These are phyloP conservation scores for Vanderwaltozyma tropicalis DNA, from an alignment of 805 yeast species.

Conservation along the genomic window DNA sequence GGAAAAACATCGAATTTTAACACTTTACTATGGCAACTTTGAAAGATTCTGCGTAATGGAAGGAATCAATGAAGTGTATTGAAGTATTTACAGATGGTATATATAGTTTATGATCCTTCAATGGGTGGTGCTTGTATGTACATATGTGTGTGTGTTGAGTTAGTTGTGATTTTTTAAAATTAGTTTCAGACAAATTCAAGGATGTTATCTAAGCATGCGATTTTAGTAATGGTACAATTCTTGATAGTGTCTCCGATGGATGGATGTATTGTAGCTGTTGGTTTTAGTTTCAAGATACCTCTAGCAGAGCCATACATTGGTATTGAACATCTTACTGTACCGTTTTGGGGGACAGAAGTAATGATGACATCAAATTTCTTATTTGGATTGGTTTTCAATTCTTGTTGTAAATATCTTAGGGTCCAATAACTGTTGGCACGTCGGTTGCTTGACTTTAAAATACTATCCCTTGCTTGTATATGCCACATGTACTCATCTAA, in stretches of 20 bases:
- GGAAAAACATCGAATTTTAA: constrained; percentile 2
- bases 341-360: constrained; percentile 33
- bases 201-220: constrained; percentile 32
- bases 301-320: constrained; percentile 22
- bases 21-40: too few relatives aligned
- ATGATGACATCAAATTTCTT: constrained; percentile 29
- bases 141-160: too few relatives aligned
- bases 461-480: constrained; percentile 36
- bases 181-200: neutral
- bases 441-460: constrained; percentile 25
- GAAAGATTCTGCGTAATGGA: too few relatives aligned
- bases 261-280: constrained; percentile 21
- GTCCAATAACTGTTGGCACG: constrained; percentile 32
- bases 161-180: too few relatives aligned
- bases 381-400: constrained; percentile 5
- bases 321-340: constrained; percentile 26
- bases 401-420: constrained; percentile 18
- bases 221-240: constrained; percentile 31
- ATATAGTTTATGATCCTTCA: too few relatives aligned
- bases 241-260: constrained; percentile 36
- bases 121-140: too few relatives aligned
- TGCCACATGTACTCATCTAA: constrained; percentile 33
- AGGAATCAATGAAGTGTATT: too few relatives aligned
- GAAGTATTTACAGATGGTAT: too few relatives aligned
- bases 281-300: constrained; percentile 24